phyloP scores from a whole-genome alignment of 78 protist species.

The Speleostelium caveatum region DNA sequence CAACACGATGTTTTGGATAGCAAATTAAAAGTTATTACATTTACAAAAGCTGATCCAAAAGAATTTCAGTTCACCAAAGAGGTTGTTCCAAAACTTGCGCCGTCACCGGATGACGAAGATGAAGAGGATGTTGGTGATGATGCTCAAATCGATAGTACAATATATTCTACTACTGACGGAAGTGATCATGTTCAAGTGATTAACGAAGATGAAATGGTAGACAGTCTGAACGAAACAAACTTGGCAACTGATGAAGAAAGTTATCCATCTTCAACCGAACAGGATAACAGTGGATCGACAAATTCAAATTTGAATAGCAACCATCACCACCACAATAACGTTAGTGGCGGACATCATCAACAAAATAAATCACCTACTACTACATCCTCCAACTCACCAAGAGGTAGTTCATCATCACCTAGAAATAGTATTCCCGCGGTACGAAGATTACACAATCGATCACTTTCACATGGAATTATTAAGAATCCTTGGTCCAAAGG shows the following conservation, averaged over 20 bases:
- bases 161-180: background rate
- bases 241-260: too few species aligned
- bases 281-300: too few species aligned
- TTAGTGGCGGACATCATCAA: too few species aligned
- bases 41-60: slow-evolving; percentile 10
- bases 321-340: too few species aligned
- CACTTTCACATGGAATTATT: slow-evolving; percentile 16
- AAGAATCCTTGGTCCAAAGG: slow-evolving; percentile 26
- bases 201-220: too few species aligned
- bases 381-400: background rate
- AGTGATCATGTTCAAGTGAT: too few species aligned
- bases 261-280: too few species aligned
- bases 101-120: background rate
- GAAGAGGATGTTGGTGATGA: background rate
- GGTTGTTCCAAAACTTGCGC: slow-evolving; percentile 9
- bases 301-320: too few species aligned
- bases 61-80: slow-evolving; percentile 37
- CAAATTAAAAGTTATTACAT: slow-evolving; percentile 17
- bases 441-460: background rate
- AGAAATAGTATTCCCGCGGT: background rate
- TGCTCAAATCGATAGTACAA: too few species aligned
- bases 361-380: background rate
- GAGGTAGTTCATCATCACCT: background rate
- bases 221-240: too few species aligned
- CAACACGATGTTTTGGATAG: background rate